Conservation (phyloP, 257 asterid genomes). For the Sherardia arvensis region DNA sequence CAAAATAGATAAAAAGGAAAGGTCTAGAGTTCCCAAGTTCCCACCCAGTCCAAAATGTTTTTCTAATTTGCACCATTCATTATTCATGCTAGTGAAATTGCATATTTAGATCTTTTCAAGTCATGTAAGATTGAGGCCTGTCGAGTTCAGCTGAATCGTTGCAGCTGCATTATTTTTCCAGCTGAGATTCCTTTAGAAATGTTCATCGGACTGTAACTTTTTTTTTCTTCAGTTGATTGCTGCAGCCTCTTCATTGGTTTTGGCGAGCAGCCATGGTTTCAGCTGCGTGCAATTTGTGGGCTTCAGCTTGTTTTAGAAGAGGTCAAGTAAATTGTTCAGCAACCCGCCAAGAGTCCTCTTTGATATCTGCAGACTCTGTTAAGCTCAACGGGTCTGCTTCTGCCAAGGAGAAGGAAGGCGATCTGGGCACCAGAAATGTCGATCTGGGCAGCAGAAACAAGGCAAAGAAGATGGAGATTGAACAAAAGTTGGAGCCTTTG, state of each 20-base stretch:
- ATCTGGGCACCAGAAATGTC: conserved; percentile 27
- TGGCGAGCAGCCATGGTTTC: conserved; percentile 26
- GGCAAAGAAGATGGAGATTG: conserved; percentile 18
- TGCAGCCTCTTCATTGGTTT: conserved; percentile 6
- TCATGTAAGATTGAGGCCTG: too few species aligned
- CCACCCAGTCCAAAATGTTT: too few species aligned
- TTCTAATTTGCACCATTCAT: too few species aligned
- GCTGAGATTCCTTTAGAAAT: too few species aligned
- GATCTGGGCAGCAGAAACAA: conserved; percentile 10
- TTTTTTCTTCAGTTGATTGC: too few species aligned
- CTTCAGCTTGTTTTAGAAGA: conserved; percentile 22
- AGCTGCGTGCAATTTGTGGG: conserved; percentile 17
- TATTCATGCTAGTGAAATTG: too few species aligned
- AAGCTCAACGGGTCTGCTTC: conserved; percentile 37
- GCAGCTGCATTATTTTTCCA: too few species aligned
- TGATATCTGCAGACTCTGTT: conserved; percentile 28
- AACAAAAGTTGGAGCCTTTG: conserved; percentile 44
- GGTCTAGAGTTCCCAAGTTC: too few species aligned
- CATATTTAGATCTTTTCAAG: too few species aligned
- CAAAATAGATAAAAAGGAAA: too few species aligned
- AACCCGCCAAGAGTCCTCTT: conserved; percentile 35
- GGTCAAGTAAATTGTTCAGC: conserved; percentile 27
- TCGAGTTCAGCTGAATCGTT: too few species aligned
- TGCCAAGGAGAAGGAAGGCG: conserved; percentile 26
- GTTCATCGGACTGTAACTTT: too few species aligned